These are phyloP conservation scores for bread wheat (Triticum aestivum) DNA, from an alignment of 176 grass and related monocot species.

Conservation along the genomic window IWGSC_CS_RefSeq_v2.1 NC_057800.1:474569441-474569940, in stretches of 20 bases:
- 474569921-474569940: constrained; percentile 6
- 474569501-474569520: constrained; percentile 51
- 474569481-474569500: constrained; percentile 76
- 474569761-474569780: constrained; percentile 35
- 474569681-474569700: constrained; percentile 59
- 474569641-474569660: constrained; percentile 40
- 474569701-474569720: constrained; percentile 69
- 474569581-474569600: constrained; percentile 55
- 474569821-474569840: constrained; percentile 32
- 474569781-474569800: constrained; percentile 68
- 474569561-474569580: constrained; percentile 43
- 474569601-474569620: constrained; percentile 42
- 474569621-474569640: constrained; percentile 57
- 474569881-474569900: constrained; percentile 48
- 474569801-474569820: constrained; percentile 72
- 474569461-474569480: constrained; percentile 38
- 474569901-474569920: constrained; percentile 64
- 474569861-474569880: constrained; percentile 59
- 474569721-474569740: constrained; percentile 80
- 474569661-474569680: constrained; percentile 42
- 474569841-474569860: constrained; percentile 52
- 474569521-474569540: constrained; percentile 63
- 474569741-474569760: constrained; percentile 45
- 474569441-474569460: constrained; percentile 30
- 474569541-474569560: constrained; percentile 56